phyloP scores from a whole-genome alignment of 163 green algal species.

The Smithsoniella earleae region DNA sequence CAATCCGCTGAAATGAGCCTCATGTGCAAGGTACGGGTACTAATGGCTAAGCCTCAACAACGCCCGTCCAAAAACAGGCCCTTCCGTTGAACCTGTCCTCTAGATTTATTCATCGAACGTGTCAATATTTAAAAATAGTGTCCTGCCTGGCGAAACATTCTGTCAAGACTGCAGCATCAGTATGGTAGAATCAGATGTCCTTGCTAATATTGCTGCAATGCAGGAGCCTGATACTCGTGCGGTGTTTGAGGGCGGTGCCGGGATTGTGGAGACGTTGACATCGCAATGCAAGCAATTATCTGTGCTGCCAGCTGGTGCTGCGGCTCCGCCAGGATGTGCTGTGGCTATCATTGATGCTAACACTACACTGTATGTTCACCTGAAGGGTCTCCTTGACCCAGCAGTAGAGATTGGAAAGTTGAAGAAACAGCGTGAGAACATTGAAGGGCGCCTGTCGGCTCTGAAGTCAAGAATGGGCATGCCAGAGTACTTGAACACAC shows the following conservation, averaged over 20 bases:
- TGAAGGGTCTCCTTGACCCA: constrained; percentile 77
- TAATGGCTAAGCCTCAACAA: too few species aligned
- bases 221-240: constrained; percentile 33
- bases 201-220: constrained; percentile 5
- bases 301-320: constrained; percentile 46
- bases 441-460: background rate
- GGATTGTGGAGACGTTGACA: constrained; percentile 54
- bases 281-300: constrained; percentile 40
- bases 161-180: too few species aligned
- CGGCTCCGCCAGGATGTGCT: constrained; percentile 59
- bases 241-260: constrained; percentile 35
- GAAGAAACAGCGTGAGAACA: constrained; percentile 56
- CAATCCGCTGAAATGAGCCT: constrained; percentile 63
- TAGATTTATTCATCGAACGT: too few species aligned
- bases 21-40: constrained; percentile 38
- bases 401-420: constrained; percentile 81
- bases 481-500: constrained; percentile 56
- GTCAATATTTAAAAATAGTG: too few species aligned
- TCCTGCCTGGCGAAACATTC: too few species aligned
- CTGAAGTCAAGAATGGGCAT: constrained; percentile 47
- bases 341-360: constrained; percentile 77
- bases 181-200: too few species aligned
- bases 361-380: constrained; percentile 37
- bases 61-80: too few species aligned
- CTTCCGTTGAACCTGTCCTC: too few species aligned